A percentile compares a stretch with the other conserved stretches of the same genome.
phyloP scores from a whole-genome alignment of 106 monocot species.

The Dactylorhiza incarnata region DNA sequence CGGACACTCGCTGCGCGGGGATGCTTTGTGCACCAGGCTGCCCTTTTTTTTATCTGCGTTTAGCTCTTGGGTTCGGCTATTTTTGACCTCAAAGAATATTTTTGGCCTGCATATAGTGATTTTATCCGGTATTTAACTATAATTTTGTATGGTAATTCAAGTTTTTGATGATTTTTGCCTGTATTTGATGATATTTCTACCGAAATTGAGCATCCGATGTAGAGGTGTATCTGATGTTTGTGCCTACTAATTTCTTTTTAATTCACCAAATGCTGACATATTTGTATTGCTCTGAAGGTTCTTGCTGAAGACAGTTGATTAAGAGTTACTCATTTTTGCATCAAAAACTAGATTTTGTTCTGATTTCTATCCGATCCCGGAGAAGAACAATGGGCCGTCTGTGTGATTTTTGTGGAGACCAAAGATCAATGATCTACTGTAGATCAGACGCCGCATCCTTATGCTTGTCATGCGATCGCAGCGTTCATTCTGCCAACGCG shows the following conservation, averaged over 20 bases:
- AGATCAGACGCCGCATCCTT: constrained; percentile 78
- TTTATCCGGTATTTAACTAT: too few relatives aligned
- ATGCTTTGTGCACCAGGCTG: too few relatives aligned
- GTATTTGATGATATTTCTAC: neutral
- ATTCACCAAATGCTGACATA: constrained; percentile 1
- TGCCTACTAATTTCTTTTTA: too few relatives aligned
- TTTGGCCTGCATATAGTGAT: too few relatives aligned
- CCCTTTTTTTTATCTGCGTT: too few relatives aligned
- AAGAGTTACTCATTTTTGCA: neutral
- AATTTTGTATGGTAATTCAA: neutral
- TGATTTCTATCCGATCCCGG: neutral
- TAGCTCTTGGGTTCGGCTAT: too few relatives aligned
- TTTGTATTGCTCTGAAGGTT: constrained; percentile 3
- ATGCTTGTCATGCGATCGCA: constrained; percentile 87
- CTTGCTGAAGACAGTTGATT: neutral
- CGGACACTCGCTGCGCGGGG: too few relatives aligned
- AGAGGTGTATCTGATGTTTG: neutral
- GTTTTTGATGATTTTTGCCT: neutral
- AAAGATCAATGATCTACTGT: constrained; percentile 79
- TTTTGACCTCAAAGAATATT: too few relatives aligned
- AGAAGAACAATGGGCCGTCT: constrained; percentile 43
- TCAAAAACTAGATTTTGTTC: neutral
- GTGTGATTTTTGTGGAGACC: constrained; percentile 83
- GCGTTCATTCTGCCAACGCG: constrained; percentile 86
- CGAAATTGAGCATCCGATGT: neutral